phyloP scores from a whole-genome alignment of 768 basidiomycete species.

The Macrolepiota fuliginosa region DNA sequence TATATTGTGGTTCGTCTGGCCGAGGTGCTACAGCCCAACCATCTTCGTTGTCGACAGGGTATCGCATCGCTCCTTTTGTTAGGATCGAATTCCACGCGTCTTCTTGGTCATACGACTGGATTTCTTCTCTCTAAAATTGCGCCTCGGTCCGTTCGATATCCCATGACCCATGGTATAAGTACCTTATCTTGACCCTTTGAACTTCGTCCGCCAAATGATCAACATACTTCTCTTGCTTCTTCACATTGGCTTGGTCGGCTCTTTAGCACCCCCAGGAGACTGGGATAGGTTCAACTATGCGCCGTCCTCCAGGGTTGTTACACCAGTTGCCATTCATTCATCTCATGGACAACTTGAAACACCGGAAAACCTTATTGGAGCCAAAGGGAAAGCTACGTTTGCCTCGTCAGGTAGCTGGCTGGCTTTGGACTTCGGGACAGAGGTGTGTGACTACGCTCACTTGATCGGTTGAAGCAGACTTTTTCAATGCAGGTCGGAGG shows the following conservation, averaged over 20 bases:
- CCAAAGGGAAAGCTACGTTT: slow-evolving; percentile 36
- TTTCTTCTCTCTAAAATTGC: slow-evolving; percentile 9
- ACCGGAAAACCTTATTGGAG: slow-evolving; percentile 30
- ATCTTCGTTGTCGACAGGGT: not conserved
- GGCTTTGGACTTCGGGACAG: slow-evolving; percentile 53
- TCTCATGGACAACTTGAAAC: slow-evolving; percentile 32
- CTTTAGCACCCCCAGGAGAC: slow-evolving; percentile 41
- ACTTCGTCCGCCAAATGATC: not conserved
- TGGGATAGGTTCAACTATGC: slow-evolving; percentile 56
- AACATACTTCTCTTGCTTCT: not conserved
- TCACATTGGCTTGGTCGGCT: not conserved
- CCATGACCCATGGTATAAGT: slow-evolving; percentile 7
- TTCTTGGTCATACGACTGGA: slow-evolving; percentile 1
- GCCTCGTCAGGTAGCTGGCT: slow-evolving; percentile 41
- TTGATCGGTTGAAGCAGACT: not conserved
- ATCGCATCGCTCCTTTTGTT: not conserved
- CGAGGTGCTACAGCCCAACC: not conserved
- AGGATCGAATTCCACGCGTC: not conserved
- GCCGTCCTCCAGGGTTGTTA: slow-evolving; percentile 44
- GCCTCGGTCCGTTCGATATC: slow-evolving; percentile 7
- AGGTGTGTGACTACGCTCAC: slow-evolving; percentile 30
- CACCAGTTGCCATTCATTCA: slow-evolving; percentile 37
- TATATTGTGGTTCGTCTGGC: not conserved
- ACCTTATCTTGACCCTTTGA: not conserved
- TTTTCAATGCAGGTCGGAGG: slow-evolving; percentile 43